A percentile compares a stretch with the other conserved stretches of the same genome.
These are phyloP conservation scores for Fusarium sp. DNA, from an alignment of 2,329 filamentous ascomycete species.

Conservation along the genomic window DNA sequence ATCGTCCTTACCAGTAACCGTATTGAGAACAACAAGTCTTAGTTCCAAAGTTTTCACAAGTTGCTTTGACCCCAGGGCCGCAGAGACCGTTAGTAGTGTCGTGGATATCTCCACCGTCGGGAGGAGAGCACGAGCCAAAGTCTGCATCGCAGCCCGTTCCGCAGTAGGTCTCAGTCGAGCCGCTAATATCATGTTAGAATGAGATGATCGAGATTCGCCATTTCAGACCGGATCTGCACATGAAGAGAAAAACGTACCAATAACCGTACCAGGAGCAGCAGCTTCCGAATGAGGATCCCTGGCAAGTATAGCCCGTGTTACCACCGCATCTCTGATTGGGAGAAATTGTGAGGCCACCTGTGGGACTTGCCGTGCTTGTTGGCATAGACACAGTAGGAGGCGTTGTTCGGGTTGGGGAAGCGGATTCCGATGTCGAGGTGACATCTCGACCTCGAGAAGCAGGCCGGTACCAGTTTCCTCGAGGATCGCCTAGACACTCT, in stretches of 20 bases:
- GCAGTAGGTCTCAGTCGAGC: constrained; percentile 51
- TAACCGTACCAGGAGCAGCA: constrained; percentile 59
- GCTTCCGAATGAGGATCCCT: constrained; percentile 52
- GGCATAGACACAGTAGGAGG: constrained; percentile 25
- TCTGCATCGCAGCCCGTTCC: constrained; percentile 55
- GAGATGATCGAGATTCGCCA: not conserved
- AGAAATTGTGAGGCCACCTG: constrained; percentile 45
- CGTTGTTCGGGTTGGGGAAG: constrained; percentile 27
- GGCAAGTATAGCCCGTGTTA: constrained; percentile 52
- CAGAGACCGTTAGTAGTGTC: constrained; percentile 56
- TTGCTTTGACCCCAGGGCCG: constrained; percentile 49
- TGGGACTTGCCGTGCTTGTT: constrained; percentile 35
- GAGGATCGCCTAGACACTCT: constrained; percentile 67
- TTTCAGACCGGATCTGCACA: not conserved
- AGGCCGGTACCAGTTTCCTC: constrained; percentile 65
- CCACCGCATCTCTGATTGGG: constrained; percentile 56
- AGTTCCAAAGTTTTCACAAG: constrained; percentile 50
- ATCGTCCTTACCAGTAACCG: constrained; percentile 52
- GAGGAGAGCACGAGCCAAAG: constrained; percentile 52
- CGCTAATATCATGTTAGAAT: constrained; percentile 45
- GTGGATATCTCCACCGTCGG: constrained; percentile 33
- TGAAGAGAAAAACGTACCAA: constrained; percentile 50
- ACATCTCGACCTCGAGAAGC: constrained; percentile 35
- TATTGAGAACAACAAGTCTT: constrained; percentile 55
- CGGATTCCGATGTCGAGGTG: constrained; percentile 8